These are phyloP conservation scores for Scytalidium sp. DNA, from an alignment of 2,329 filamentous ascomycete genomes.

Conservation along the genomic window DNA sequence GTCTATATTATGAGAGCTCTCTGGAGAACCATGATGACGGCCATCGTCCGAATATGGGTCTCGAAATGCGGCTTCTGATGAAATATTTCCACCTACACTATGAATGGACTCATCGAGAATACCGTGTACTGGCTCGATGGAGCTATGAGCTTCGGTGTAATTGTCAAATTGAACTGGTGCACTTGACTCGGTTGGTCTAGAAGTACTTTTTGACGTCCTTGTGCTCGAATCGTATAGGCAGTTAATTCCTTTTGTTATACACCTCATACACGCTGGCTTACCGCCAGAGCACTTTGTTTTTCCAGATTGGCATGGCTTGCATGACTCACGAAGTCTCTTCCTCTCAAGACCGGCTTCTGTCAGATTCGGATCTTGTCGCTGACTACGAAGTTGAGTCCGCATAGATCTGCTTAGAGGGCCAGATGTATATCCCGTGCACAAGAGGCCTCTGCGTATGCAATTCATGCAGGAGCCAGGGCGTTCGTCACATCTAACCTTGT, in stretches of 20 bases:
- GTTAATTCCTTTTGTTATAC: conserved; percentile 10
- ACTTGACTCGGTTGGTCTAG: background rate
- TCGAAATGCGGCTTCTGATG: background rate
- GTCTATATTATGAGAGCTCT: background rate
- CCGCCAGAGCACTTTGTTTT: conserved; percentile 18
- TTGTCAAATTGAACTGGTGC: background rate
- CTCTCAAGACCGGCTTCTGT: conserved; percentile 19
- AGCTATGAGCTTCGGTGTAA: background rate
- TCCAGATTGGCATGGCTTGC: conserved; percentile 14
- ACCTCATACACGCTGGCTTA: conserved; percentile 11
- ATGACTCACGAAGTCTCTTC: conserved; percentile 16
- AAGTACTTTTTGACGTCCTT: background rate
- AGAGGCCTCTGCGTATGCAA: conserved; percentile 2
- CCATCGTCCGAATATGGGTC: background rate
- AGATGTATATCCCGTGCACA: conserved; percentile 1
- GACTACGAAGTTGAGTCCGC: background rate
- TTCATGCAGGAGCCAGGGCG: conserved; percentile 3
- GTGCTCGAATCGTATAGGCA: conserved; percentile 12
- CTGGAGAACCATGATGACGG: background rate
- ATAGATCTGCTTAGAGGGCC: background rate
- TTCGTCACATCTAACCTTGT: conserved; percentile 6
- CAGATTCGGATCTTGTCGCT: background rate
- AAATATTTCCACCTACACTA: background rate
- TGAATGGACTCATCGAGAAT: background rate
- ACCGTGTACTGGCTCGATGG: background rate